Base-by-base conservation (phyloP, 2,329 filamentous ascomycete genomes). In the Ascochyta lentis region DNA sequence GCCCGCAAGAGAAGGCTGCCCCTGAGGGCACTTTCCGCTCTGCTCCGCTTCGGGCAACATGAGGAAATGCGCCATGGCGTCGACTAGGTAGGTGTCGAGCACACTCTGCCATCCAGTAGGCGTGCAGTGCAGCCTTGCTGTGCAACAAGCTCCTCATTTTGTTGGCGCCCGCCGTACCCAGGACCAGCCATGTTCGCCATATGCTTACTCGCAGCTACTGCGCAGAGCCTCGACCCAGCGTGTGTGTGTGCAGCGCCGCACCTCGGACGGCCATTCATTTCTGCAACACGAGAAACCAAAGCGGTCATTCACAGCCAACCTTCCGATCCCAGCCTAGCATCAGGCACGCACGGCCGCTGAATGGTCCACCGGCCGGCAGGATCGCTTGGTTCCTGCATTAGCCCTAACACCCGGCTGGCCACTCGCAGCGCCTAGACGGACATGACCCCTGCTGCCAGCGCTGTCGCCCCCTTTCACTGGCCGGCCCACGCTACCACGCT, bases 321-420 rank as follows among this genome's bases (percentile, higher is more conserved):
- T 71, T 64, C 69, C 68, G 56, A 54, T 63, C 58, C 43, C 1
- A 60, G 67, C 33, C 49, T 73, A 73, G 71, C 66, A 56, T 42
- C 53, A 67, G 64, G 63, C 46, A 62, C 57, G 56, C 56, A 59
- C 55, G 56, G 54, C 44, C 54, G 49, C 24, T 68, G 60, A 72
- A 50, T 71, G 71, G 71, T 56, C 65, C 26, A 55, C 50, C 45
- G 56, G 26, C 48, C 61, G 56, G 65, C 68, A 67, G 61, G 58
- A 62, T 66, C 57, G 60, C 64, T 64, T 66, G 62, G 71, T 71
- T 67, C 71, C 71, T 75, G 72, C 72, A 67, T 66, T 74, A 72
- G 70, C 61, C 56, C 62, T 64, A 46, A 67, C 67, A 63, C 23
- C 57, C 64, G 59, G 55, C 58, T 57, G 64, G 55, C 70, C 72